Evolutionary conservation across 768 basidiomycete genomes (phyloP).

Genomic region (Psilocybe sp.): DNA sequence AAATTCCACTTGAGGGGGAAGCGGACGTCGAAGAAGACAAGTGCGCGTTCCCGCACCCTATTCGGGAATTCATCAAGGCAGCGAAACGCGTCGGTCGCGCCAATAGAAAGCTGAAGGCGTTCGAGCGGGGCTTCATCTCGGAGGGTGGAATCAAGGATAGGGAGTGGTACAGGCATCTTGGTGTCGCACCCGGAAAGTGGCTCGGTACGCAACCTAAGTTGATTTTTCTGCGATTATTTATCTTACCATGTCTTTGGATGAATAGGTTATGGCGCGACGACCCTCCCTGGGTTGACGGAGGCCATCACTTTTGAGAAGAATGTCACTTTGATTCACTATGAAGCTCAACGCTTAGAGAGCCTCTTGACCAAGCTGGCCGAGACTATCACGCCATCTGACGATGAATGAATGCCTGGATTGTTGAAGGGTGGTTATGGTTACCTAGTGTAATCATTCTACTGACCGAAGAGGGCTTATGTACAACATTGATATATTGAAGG

Average conservation of each 20-base stretch:
- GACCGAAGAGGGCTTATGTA: no score
- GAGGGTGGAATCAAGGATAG: slow-evolving; percentile 72
- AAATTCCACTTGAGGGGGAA: background rate
- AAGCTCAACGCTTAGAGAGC: slow-evolving; percentile 50
- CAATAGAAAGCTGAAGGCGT: slow-evolving; percentile 67
- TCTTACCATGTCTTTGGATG: no score
- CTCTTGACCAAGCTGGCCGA: slow-evolving; percentile 53
- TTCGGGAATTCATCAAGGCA: slow-evolving; percentile 49
- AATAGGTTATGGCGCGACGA: slow-evolving; percentile 80
- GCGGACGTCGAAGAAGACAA: no score
- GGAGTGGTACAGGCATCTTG: slow-evolving; percentile 85
- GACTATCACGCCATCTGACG: slow-evolving; percentile 24
- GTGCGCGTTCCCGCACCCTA: slow-evolving; percentile 21
- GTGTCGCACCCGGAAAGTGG: slow-evolving; percentile 84
- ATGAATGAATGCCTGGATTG: no score
- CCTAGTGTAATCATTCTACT: no score
- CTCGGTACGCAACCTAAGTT: slow-evolving; percentile 45
- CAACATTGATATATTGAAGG: no score
- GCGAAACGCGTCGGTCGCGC: slow-evolving; percentile 52
- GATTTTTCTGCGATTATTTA: background rate
- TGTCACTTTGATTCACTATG: slow-evolving; percentile 53
- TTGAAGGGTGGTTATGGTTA: no score
- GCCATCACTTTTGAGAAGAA: slow-evolving; percentile 70
- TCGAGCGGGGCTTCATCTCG: slow-evolving; percentile 80
- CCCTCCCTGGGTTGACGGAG: slow-evolving; percentile 79